Base-by-base conservation (phyloP, 2,329 filamentous ascomycete species). In the Colletotrichum orchidophilum region DNA sequence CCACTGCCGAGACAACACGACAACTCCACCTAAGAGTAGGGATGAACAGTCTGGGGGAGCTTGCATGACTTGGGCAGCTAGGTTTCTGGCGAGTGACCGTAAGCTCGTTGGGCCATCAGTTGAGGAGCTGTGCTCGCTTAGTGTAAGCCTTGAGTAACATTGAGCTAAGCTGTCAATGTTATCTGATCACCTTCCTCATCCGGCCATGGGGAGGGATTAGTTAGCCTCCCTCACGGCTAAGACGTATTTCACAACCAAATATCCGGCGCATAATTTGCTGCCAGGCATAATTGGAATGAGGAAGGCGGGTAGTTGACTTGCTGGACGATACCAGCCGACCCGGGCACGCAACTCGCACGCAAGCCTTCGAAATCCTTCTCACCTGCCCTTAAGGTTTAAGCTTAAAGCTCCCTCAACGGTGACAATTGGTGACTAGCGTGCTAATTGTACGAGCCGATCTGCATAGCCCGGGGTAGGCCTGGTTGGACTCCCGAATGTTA, bases 301-400 rank as follows among this genome's bases (percentile, higher is more conserved):
- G 42, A 42, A 42, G 55, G 50, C 55, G 21, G 31, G 29, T 50
- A 52, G 2, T 29, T 46, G 15, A 53, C 62, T 27, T 65, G 39
- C 7, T 9, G 29, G 5, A 33, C 54, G 12, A 5, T 12, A 35
- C 21, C 35, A 49, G 50, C 9, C 58, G 49, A n/a, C 39, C 7
- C 27, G 53, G 24, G 52, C 58, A 63, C 53, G 58, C 64, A 49
- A 59, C 52, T 62, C 26, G 68, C 68, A 71, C 64, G 58, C 64
- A 53, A 59, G 21, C 27, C 42, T 21, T 35, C 42, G 13, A 33
- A 67, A 67, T 67, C 68, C 63, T 71, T 62, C 59, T 42, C 64
- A 71, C 69, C 69, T 71, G 64, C 64, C 64, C 13, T 27, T 63
- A 63, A 63, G 33, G 64, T 71, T 69, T 71, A 71, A 71, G 69